Conservation (phyloP, 1,284 basidiomycete genomes). For the Tilletia indica region DNA sequence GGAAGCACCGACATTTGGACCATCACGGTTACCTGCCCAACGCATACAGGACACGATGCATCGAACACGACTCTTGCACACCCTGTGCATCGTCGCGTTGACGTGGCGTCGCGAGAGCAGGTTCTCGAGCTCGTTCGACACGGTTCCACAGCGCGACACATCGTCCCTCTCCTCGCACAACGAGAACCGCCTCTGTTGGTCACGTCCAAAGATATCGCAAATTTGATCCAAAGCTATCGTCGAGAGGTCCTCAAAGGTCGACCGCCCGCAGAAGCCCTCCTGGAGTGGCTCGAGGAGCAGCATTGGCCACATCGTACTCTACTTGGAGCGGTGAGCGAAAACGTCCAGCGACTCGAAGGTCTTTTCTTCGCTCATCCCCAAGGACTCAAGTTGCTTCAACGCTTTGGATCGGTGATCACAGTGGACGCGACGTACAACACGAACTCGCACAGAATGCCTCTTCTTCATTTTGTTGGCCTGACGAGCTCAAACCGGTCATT, state of each 20-base stretch:
- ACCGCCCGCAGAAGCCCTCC: neutral
- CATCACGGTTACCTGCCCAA: neutral
- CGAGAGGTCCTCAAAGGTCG: neutral
- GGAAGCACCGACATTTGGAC: neutral
- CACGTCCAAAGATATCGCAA: conserved; percentile 1
- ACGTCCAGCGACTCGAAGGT: neutral
- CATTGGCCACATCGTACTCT: neutral
- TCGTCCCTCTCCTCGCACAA: neutral
- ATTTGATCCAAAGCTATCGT: neutral
- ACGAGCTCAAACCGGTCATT: conserved; percentile 3
- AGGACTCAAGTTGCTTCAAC: neutral
- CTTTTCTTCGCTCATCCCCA: conserved; percentile 10
- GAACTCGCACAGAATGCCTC: neutral
- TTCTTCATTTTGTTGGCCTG: neutral
- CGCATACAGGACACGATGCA: neutral
- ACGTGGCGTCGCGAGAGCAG: neutral
- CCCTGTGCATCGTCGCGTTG: conserved; percentile 3
- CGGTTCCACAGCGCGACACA: neutral
- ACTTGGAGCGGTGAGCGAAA: neutral
- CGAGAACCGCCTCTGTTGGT: neutral
- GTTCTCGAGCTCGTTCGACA: conserved; percentile 5
- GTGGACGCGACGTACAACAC: conserved; percentile 13
- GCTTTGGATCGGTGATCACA: neutral
- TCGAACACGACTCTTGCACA: neutral
- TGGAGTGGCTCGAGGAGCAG: conserved; percentile 9